phyloP scores from a whole-genome alignment of 768 basidiomycete genomes.

The Rhodotorula graminis region DNA sequence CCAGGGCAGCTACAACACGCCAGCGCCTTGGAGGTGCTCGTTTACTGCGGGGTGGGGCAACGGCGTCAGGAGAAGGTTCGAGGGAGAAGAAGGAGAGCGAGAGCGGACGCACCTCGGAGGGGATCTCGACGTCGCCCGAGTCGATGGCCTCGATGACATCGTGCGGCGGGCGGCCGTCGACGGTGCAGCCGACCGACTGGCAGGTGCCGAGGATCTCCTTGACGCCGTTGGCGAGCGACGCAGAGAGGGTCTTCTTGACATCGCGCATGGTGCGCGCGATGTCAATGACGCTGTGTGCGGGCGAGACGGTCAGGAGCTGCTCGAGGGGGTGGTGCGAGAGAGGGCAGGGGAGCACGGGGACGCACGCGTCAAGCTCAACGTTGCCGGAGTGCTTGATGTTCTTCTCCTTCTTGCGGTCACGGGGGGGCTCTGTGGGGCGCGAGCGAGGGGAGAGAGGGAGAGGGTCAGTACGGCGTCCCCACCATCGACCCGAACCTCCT shows the following conservation, averaged over 20 bases:
- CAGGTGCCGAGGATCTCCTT: slow-evolving; percentile 99
- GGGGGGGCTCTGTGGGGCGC: slow-evolving; percentile 74
- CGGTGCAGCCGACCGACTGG: slow-evolving; percentile 92
- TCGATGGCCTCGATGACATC: slow-evolving; percentile 49
- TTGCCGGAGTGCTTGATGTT: slow-evolving; percentile 99
- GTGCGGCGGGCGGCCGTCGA: slow-evolving; percentile 88
- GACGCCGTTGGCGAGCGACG: slow-evolving; percentile 80
- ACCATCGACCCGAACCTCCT: not conserved
- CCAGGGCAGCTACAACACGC: not conserved
- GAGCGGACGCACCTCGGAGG: slow-evolving; percentile 45
- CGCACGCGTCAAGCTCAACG: slow-evolving; percentile 57
- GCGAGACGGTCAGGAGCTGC: no score
- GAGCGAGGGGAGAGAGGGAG: not conserved
- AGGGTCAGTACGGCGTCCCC: not conserved
- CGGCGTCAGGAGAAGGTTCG: not conserved
- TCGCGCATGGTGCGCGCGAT: slow-evolving; percentile 93
- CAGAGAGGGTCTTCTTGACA: slow-evolving; percentile 95
- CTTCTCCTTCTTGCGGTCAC: slow-evolving; percentile 99
- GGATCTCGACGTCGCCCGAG: slow-evolving; percentile 49
- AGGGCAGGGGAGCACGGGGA: not conserved
- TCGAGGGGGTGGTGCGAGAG: not conserved
- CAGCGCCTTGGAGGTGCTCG: not conserved
- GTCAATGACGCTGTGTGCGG: slow-evolving; percentile 59
- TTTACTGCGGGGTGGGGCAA: not conserved
- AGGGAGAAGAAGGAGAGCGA: not conserved